Conservation (phyloP, 441 rosid species). For the Isatis lusitanica region DNA sequence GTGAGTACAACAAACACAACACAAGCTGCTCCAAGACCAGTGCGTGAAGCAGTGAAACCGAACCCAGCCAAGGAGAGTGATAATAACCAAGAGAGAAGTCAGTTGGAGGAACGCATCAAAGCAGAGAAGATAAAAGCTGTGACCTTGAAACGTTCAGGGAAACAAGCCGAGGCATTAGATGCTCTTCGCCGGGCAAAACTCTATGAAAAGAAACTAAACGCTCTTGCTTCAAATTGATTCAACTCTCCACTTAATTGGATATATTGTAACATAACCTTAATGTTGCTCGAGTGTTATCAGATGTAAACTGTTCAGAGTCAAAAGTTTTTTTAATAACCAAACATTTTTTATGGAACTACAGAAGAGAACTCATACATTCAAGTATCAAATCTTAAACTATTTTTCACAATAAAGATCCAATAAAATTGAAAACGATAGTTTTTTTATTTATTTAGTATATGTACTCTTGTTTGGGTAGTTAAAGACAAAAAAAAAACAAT, state of each 20-base stretch:
- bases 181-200: slow-evolving; percentile 77
- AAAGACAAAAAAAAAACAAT: no score
- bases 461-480: no score
- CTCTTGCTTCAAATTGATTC: slow-evolving; percentile 39
- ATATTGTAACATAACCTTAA: slow-evolving; percentile 19
- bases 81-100: slow-evolving; percentile 53
- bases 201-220: slow-evolving; percentile 70
- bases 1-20: slow-evolving; percentile 28
- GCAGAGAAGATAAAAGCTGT: slow-evolving; percentile 85
- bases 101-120: slow-evolving; percentile 72
- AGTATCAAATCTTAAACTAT: no score
- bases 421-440: no score
- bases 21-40: slow-evolving; percentile 34
- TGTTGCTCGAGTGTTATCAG: slow-evolving; percentile 4
- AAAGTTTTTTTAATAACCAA: no score
- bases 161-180: slow-evolving; percentile 89
- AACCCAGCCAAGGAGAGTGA: slow-evolving; percentile 41
- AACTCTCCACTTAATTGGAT: background rate
- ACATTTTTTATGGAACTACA: no score
- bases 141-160: slow-evolving; percentile 79
- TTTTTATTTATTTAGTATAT: no score
- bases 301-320: background rate
- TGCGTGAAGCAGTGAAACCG: slow-evolving; percentile 26
- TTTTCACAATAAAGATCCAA: no score
- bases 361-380: no score